These are phyloP conservation scores for Cladorrhinum sp. DNA, from an alignment of 2,329 filamentous ascomycete genomes.

Conservation along the genomic window DNA sequence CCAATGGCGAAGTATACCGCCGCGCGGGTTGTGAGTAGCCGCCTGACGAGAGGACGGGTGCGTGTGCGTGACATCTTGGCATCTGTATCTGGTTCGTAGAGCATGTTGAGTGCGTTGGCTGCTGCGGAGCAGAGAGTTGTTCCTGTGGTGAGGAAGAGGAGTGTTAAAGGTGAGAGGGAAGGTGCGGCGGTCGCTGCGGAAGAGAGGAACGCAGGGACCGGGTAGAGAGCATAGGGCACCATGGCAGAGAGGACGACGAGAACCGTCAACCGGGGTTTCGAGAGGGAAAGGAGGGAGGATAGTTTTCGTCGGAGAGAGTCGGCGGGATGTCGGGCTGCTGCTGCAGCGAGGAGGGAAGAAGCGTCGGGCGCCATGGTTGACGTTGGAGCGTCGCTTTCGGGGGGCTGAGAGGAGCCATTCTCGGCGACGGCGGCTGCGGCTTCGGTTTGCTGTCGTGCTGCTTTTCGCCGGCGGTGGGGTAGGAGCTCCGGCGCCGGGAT, in stretches of 20 bases:
- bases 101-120: conserved; percentile 95
- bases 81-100: conserved; percentile 87
- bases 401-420: not conserved
- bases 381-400: conserved; percentile 11
- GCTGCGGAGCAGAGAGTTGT: conserved; percentile 86
- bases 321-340: conserved; percentile 48
- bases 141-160: conserved; percentile 86
- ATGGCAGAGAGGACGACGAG: conserved; percentile 90
- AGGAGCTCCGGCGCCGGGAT: conserved; percentile 19
- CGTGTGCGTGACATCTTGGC: conserved; percentile 91
- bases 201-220: conserved; percentile 79
- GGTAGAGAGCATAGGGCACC: conserved; percentile 88
- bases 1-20: conserved; percentile 77
- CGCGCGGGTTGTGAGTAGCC: conserved; percentile 66
- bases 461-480: conserved; percentile 32
- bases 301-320: conserved; percentile 62
- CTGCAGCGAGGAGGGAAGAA: conserved; percentile 54
- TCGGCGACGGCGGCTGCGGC: conserved; percentile 12
- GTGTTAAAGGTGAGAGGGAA: conserved; percentile 83
- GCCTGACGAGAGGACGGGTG: conserved; percentile 83
- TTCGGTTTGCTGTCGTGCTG: conserved; percentile 24
- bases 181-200: conserved; percentile 66
- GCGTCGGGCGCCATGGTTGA: conserved; percentile 33
- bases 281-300: conserved; percentile 81
- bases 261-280: conserved; percentile 91